Evolutionary conservation across 2,329 filamentous ascomycete species (phyloP).

Genomic region (Talaromyces albobiverticillius): DNA sequence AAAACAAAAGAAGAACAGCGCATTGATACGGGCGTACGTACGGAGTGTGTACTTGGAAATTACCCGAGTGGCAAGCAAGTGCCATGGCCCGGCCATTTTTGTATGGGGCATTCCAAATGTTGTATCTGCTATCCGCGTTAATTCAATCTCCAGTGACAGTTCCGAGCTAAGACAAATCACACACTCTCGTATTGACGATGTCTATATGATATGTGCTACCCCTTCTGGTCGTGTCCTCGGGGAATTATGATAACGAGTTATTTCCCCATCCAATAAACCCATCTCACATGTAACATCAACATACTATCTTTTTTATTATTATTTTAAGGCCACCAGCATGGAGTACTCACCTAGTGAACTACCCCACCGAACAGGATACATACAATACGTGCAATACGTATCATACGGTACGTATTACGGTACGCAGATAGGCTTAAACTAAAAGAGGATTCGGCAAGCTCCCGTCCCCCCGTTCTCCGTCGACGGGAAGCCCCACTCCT

Average conservation of each 20-base stretch:
- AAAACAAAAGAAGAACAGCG: too few species aligned
- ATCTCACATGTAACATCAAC: too few species aligned
- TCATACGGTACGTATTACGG: neutral
- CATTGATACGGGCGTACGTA: too few species aligned
- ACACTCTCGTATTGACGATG: neutral
- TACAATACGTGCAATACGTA: too few species aligned
- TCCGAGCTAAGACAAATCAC: too few species aligned
- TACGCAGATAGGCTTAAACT: too few species aligned
- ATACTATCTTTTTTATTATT: neutral
- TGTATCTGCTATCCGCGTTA: too few species aligned
- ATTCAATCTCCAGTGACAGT: too few species aligned
- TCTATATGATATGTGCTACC: neutral
- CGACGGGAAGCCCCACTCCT: slow-evolving; percentile 13
- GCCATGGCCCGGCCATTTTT: neutral
- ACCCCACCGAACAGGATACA: too few species aligned
- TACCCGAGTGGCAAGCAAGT: neutral
- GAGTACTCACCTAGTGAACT: too few species aligned
- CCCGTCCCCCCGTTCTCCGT: slow-evolving; percentile 11
- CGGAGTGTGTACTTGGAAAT: neutral
- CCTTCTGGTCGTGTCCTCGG: neutral
- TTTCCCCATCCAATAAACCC: neutral
- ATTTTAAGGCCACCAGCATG: neutral
- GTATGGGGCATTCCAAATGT: too few species aligned
- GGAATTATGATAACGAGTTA: neutral
- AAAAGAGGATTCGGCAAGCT: slow-evolving; percentile 12